Conservation (phyloP, 2,329 filamentous ascomycete species). For the Blastomyces gilchristii region DNA sequence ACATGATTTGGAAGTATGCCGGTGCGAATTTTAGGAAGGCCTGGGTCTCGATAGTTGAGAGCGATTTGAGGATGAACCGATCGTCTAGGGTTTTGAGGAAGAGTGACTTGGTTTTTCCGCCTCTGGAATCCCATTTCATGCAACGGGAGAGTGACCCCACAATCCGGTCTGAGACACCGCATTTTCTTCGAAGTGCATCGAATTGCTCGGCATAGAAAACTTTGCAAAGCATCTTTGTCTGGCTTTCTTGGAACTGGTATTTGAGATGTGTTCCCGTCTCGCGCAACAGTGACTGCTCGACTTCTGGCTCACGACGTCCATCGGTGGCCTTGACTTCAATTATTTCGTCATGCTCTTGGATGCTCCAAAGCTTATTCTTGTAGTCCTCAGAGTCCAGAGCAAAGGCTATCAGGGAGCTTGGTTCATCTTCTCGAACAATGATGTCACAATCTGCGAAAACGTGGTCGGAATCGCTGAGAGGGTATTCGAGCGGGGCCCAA, state of each 20-base stretch:
- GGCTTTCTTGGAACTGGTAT: slow-evolving; percentile 87
- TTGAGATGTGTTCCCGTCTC: slow-evolving; percentile 86
- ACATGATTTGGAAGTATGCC: slow-evolving; percentile 96
- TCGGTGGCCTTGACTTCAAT: slow-evolving; percentile 23
- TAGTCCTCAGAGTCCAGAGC: slow-evolving; percentile 84
- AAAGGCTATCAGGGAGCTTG: slow-evolving; percentile 89
- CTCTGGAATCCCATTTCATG: slow-evolving; percentile 95
- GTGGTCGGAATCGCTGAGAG: slow-evolving; percentile 76
- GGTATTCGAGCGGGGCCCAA: slow-evolving; percentile 87
- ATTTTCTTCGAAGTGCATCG: slow-evolving; percentile 84
- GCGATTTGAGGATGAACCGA: slow-evolving; percentile 80
- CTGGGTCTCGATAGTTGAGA: slow-evolving; percentile 83
- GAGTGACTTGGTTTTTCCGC: slow-evolving; percentile 93
- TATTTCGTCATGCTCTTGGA: slow-evolving; percentile 29
- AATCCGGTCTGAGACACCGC: slow-evolving; percentile 84
- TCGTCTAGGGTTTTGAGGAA: slow-evolving; percentile 96
- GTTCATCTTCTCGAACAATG: slow-evolving; percentile 93
- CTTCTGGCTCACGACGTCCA: slow-evolving; percentile 52
- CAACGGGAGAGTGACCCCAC: slow-evolving; percentile 91
- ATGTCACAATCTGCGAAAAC: slow-evolving; percentile 96
- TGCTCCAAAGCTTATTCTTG: slow-evolving; percentile 56
- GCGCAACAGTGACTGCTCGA: slow-evolving; percentile 76
- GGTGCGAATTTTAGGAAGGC: slow-evolving; percentile 93
- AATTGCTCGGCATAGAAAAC: slow-evolving; percentile 98
- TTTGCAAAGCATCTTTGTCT: slow-evolving; percentile 94